phyloP scores from a whole-genome alignment of 768 basidiomycete genomes.

The Leccinum variicolor region DNA sequence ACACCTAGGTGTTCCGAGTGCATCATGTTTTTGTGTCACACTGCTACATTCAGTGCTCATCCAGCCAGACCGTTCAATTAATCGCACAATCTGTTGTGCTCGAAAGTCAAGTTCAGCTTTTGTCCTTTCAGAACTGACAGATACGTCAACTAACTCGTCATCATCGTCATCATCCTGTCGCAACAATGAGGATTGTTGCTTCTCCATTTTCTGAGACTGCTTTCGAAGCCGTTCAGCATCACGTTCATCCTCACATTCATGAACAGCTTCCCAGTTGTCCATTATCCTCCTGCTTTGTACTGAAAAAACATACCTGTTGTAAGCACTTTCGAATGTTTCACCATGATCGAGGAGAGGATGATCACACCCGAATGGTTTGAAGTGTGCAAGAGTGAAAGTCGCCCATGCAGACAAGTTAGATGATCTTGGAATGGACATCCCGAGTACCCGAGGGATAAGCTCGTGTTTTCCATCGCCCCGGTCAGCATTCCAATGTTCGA shows the following conservation, averaged over 20 bases:
- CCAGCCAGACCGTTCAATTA: too few species aligned
- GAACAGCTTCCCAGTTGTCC: neutral
- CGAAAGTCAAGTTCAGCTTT: neutral
- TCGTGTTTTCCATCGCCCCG: neutral
- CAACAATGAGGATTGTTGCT: neutral
- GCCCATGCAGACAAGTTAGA: neutral
- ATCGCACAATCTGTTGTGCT: too few species aligned
- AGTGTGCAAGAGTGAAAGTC: neutral
- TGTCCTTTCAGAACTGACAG: constrained; percentile 3
- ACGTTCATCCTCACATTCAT: neutral
- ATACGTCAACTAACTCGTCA: too few species aligned
- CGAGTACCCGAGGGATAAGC: neutral
- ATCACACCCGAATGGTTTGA: neutral
- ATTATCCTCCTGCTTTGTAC: neutral
- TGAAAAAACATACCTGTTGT: neutral
- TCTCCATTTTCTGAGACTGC: neutral
- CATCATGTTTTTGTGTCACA: too few species aligned
- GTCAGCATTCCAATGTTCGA: neutral
- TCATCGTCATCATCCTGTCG: neutral
- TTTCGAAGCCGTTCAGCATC: neutral
- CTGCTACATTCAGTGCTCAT: too few species aligned
- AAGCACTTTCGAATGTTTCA: too few species aligned
- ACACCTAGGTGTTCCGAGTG: too few species aligned
- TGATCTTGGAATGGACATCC: neutral
- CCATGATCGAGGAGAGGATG: too few species aligned